Evolutionary conservation across 768 basidiomycete species (phyloP), one percentile per base, ranked within the genome.

Genomic region (Lyophyllum decastes): DNA sequence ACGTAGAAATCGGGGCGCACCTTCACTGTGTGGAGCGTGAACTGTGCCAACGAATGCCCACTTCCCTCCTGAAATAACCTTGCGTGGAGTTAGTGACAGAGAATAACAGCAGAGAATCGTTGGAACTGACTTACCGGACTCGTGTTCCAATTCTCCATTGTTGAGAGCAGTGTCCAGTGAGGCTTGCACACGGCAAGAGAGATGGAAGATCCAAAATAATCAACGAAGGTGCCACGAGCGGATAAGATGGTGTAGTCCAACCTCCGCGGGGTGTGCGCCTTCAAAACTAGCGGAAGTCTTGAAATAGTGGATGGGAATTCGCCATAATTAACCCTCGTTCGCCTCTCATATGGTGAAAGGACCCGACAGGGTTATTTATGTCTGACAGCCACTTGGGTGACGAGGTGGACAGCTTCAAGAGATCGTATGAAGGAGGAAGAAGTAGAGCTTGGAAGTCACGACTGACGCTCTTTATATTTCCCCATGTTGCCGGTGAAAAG

Each of bases 11-110:
- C 21, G 8, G 41, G 8, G 16, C 43, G 10, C 27, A 54, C 52
- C 30, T 54, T 44, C 52, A 54, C 43, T 11, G 2, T 34, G 44
- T 46, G 52, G 52, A 54, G 44, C 44, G 33, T 30, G 7, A 46
- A 14, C 8, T 22, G 26, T 35, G 43, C n/a, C 7, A 22, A 2
- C 14, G 19, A 44, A 6, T 33, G 52, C 44, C n/a, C 27, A 27
- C 7, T 34, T 2, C 14, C 51, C 40, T n/a, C 44, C 52, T 24
- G 30, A 54, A 53, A 53, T 44, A 53, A 27, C 25, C 24, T 19
- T 48, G 25, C 24, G 2, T 22, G 10, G 5, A 24, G 10, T 11
- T 3, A 19, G 9, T n/a, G 48, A 17, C 44, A 33, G 43, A 17
- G 44, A 27, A 22, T n/a, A 24, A 38, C 33, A 10, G 7, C 9